Evolutionary conservation across 1,284 basidiomycete genomes (phyloP).

Genomic region (Cryptococcus sp.): DNA sequence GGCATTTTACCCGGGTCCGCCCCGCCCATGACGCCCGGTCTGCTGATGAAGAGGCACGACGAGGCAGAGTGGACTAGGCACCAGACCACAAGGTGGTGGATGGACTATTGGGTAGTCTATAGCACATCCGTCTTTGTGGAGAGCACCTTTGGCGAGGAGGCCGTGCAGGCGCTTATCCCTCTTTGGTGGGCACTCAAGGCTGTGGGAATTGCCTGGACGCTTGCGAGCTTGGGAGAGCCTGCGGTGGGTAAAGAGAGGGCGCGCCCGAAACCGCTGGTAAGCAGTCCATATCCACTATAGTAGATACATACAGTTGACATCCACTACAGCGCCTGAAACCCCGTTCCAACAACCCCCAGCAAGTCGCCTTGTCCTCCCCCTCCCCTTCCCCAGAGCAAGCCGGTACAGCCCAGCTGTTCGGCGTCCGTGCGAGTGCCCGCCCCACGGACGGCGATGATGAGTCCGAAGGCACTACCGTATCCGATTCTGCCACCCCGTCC

Average conservation of each 20-base stretch:
- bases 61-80: not conserved
- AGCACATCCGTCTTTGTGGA: conserved; percentile 5
- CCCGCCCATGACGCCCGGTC: not conserved
- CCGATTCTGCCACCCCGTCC: not conserved
- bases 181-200: conserved; percentile 11
- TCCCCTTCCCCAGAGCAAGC: not conserved
- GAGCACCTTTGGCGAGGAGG: conserved; percentile 1
- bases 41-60: conserved; percentile 4
- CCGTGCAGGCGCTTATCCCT: conserved; percentile 4
- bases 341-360: not conserved
- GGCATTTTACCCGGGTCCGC: not conserved
- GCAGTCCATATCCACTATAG: not conserved
- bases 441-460: not conserved
- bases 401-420: not conserved
- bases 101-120: conserved; percentile 17
- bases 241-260: not conserved
- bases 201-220: conserved; percentile 4
- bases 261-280: conserved; percentile 13
- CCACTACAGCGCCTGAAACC: conserved; percentile 2
- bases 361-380: not conserved
- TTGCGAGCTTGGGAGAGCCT: not conserved
- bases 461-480: not conserved
- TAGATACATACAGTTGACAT: not conserved
- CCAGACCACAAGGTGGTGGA: conserved; percentile 3
- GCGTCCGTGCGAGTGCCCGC: too few relatives aligned